Conservation (phyloP, 768 basidiomycete species). For the Suillus cothurnatus region DNA sequence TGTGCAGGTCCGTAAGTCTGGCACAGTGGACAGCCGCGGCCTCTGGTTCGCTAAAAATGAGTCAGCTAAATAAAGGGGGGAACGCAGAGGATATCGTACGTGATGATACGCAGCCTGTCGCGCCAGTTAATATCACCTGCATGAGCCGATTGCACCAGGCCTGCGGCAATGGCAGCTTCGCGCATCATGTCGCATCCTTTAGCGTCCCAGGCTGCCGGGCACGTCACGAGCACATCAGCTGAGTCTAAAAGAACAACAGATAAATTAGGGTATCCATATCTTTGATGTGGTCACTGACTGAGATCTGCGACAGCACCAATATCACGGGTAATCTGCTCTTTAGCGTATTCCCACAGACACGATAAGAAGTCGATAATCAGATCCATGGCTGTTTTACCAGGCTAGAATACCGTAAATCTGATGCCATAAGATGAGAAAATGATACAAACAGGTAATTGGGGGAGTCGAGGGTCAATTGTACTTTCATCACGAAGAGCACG, state of each 20-base stretch:
- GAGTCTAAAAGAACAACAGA: constrained; percentile 49
- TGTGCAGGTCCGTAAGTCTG: constrained; percentile 77
- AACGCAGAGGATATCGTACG: constrained; percentile 38
- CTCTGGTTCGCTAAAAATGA: constrained; percentile 58
- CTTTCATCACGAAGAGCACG: constrained; percentile 73
- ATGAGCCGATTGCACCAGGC: constrained; percentile 70
- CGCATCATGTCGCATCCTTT: constrained; percentile 86
- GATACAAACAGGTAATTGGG: constrained; percentile 63
- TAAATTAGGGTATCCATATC: constrained; percentile 6
- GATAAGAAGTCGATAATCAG: constrained; percentile 83
- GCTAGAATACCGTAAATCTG: constrained; percentile 40
- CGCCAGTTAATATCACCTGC: constrained; percentile 77
- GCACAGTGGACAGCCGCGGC: constrained; percentile 93
- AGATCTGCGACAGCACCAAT: constrained; percentile 86
- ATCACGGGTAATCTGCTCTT: constrained; percentile 83
- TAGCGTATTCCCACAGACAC: constrained; percentile 86
- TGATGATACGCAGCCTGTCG: constrained; percentile 82
- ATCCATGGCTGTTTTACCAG: constrained; percentile 74
- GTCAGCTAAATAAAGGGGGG: constrained; percentile 3
- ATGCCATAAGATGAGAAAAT: neutral
- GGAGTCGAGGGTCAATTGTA: constrained; percentile 74
- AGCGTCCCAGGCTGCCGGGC: constrained; percentile 91
- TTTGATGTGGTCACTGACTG: constrained; percentile 46
- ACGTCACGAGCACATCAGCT: constrained; percentile 84
- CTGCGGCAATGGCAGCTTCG: constrained; percentile 78